A percentile compares a stretch with the other conserved stretches of the same genome.
Conservation (phyloP, 441 rosid species). For the Euphorbia schlechtendalii region DNA sequence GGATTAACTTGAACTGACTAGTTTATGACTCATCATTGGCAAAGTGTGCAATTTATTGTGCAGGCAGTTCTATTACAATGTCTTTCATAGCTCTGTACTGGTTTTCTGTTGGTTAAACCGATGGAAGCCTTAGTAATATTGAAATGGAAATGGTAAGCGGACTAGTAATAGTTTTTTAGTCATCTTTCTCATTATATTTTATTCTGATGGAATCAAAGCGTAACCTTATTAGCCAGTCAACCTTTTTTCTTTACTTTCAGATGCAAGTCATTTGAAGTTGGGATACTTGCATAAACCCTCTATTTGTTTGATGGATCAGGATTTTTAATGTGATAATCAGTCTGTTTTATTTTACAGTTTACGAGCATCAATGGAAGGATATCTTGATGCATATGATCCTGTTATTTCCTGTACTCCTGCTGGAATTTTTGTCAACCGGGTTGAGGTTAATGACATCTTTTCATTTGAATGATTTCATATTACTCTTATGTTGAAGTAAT, state of each 20-base stretch:
- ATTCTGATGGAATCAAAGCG: neutral
- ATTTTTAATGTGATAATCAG: slow-evolving; percentile 7
- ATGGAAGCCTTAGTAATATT: neutral
- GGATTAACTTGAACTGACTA: neutral
- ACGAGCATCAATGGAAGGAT: slow-evolving; percentile 92
- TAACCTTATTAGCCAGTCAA: neutral
- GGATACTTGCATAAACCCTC: neutral
- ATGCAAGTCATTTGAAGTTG: neutral
- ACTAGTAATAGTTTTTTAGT: neutral
- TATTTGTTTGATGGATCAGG: neutral
- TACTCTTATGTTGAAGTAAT: neutral
- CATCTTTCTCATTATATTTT: neutral
- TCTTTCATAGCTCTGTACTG: neutral
- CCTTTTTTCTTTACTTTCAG: neutral
- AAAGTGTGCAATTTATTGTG: neutral
- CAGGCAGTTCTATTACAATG: neutral
- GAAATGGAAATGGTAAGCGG: neutral
- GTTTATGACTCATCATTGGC: neutral
- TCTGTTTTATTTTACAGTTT: slow-evolving; percentile 47
- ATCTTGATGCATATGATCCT: slow-evolving; percentile 91
- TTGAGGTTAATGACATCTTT: slow-evolving; percentile 50
- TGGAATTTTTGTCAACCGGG: slow-evolving; percentile 82
- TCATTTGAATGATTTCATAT: slow-evolving; percentile 14
- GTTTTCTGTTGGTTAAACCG: neutral
- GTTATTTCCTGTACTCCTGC: slow-evolving; percentile 57